phyloP scores from a whole-genome alignment of 352 stramenopile genomes.

The Plasmopara halstedii region DNA sequence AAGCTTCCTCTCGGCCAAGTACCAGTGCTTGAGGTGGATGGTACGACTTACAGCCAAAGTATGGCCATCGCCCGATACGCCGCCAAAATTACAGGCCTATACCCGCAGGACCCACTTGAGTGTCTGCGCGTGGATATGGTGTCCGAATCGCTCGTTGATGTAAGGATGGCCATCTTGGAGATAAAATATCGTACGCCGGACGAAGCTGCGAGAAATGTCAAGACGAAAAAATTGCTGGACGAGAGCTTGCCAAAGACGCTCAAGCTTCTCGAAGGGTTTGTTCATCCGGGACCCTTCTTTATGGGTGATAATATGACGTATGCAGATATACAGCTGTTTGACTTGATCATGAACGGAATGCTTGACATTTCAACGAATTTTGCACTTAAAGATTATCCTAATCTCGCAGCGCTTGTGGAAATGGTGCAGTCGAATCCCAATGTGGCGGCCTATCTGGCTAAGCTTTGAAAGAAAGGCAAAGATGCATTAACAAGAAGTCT shows the following conservation, averaged over 20 bases:
- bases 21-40: constrained; percentile 40
- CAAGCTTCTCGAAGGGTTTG: constrained; percentile 26
- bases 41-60: constrained; percentile 43
- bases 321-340: constrained; percentile 49
- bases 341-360: constrained; percentile 33
- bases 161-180: constrained; percentile 28
- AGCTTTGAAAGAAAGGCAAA: constrained; percentile 12
- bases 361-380: constrained; percentile 28
- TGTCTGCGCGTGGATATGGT: constrained; percentile 51
- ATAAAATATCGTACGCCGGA: constrained; percentile 27
- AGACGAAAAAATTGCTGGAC: constrained; percentile 33
- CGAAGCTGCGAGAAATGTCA: constrained; percentile 31
- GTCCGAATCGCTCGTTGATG: constrained; percentile 36
- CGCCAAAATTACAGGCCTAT: constrained; percentile 44
- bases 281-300: constrained; percentile 39
- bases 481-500: no score
- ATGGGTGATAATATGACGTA: constrained; percentile 36
- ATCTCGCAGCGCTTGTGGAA: constrained; percentile 30
- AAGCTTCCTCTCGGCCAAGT: constrained; percentile 46
- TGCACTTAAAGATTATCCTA: constrained; percentile 30
- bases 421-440: constrained; percentile 27
- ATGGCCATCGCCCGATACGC: constrained; percentile 55
- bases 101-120: constrained; percentile 40
- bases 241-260: constrained; percentile 35
- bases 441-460: constrained; percentile 31